Base-by-base conservation (phyloP, 169 alveolate species). In the Plasmodium relictum region DNA sequence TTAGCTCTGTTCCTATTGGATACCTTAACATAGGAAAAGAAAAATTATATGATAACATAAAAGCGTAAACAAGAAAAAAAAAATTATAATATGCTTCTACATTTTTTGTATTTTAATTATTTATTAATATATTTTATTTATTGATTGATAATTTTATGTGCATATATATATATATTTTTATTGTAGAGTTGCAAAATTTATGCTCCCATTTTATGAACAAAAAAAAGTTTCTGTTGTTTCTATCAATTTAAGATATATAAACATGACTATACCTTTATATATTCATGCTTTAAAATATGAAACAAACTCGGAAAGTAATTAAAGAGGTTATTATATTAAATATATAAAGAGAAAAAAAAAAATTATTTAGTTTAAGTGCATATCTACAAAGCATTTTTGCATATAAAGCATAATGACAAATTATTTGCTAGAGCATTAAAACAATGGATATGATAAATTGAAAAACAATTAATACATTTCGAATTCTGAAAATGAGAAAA, bases 1-100 rank as follows among this genome's bases (percentile, higher is more conserved):
- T 59, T 62, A 85, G 87, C 45, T 85, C 92, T 12, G 74, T 85
- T 52, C 92, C 92, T 20, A 85, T 85, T 48, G 92, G 92, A 9
- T 70, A 58, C 44, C 74, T 85, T 26, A 70, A 54, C 39, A 14
- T 71, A 59, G 92, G 92, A 85, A 70, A 70, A 50, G 87, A 69
- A 56, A 85, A 85, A 50, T 73, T 85, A 44, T 85, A 69, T 45
- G 92, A 85, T 9, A 85, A 85, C 31, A 58, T 85, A 59, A 18
- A 63, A 44, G 87, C 68, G 83, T 66, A 68, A 68, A 85, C 37
- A 22, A 58, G 18, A 16, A 0, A 14, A 58, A 50, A 50, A 50
- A n/a, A n/a, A n/a, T n/a, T n/a, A n/a, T n/a, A n/a, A n/a, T n/a
- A n/a, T n/a, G n/a, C n/a, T n/a, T n/a, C n/a, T n/a, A n/a, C n/a